These are phyloP conservation scores for Yarrowia sp. DNA, from an alignment of 805 yeast genomes.

Conservation along the genomic window DNA sequence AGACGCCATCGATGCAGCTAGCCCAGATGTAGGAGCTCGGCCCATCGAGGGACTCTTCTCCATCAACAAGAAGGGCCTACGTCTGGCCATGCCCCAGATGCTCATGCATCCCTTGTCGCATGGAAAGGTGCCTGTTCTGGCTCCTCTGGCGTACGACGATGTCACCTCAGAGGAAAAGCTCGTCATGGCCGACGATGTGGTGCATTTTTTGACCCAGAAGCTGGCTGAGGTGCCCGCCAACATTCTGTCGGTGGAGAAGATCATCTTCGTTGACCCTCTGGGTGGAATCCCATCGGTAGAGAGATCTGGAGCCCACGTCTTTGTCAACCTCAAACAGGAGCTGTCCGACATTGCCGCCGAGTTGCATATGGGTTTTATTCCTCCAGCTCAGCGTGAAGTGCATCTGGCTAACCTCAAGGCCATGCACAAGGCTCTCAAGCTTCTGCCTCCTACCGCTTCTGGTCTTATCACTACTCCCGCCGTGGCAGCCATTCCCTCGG, in stretches of 20 bases:
- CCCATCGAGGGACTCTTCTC: slow-evolving; percentile 43
- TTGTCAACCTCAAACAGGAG: slow-evolving; percentile 44
- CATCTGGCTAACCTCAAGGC: slow-evolving; percentile 67
- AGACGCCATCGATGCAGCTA: slow-evolving; percentile 28
- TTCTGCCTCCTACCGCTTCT: slow-evolving; percentile 56
- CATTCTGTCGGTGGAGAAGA: slow-evolving; percentile 63
- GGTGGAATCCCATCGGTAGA: slow-evolving; percentile 94
- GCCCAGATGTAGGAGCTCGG: slow-evolving; percentile 31
- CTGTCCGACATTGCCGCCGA: slow-evolving; percentile 54
- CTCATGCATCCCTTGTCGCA: slow-evolving; percentile 44
- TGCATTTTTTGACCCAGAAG: slow-evolving; percentile 42
- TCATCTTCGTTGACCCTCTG: slow-evolving; percentile 68
- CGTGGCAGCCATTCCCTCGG: slow-evolving; percentile 52
- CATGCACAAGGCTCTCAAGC: slow-evolving; percentile 55
- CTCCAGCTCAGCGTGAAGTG: slow-evolving; percentile 45
- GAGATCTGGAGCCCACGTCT: slow-evolving; percentile 75
- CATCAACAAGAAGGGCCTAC: slow-evolving; percentile 27
- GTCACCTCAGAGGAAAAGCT: slow-evolving; percentile 43
- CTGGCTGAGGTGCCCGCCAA: slow-evolving; percentile 35
- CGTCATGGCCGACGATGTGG: slow-evolving; percentile 42
- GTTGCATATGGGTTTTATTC: slow-evolving; percentile 54
- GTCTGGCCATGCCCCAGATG: slow-evolving; percentile 40
- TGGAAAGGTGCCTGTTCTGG: slow-evolving; percentile 48
- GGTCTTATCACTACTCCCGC: slow-evolving; percentile 85
- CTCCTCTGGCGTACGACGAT: slow-evolving; percentile 67